Evolutionary conservation across 2,329 filamentous ascomycete species (phyloP).

Genomic region (Biscogniauxia mediterranea): DNA sequence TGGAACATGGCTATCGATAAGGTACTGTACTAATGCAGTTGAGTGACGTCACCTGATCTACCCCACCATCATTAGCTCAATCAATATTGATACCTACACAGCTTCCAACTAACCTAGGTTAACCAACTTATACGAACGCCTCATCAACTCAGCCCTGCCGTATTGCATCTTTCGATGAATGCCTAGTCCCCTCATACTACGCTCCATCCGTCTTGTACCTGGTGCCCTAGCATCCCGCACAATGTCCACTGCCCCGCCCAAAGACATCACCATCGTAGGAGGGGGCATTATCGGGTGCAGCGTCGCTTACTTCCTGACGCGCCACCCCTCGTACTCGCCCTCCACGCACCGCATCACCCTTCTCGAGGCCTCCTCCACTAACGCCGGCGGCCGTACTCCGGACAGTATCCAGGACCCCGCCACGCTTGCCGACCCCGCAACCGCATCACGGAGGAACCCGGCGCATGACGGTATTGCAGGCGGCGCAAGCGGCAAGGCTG

Average conservation of each 20-base stretch:
- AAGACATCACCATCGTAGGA: conserved; percentile 45
- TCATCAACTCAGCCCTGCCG: too few relatives aligned
- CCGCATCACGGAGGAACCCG: conserved; percentile 28
- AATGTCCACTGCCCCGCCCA: conserved; percentile 11
- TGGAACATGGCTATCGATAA: too few relatives aligned
- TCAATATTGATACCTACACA: too few relatives aligned
- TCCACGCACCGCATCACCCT: conserved; percentile 66
- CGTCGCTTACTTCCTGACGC: conserved; percentile 71
- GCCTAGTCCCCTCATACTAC: background rate
- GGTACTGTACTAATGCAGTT: too few relatives aligned
- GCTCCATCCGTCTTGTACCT: background rate
- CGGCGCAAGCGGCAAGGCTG: conserved; percentile 75
- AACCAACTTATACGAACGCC: too few relatives aligned
- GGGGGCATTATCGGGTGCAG: conserved; percentile 76
- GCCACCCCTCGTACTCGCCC: conserved; percentile 66
- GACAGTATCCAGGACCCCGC: conserved; percentile 34
- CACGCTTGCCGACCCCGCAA: conserved; percentile 27
- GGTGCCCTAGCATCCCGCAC: background rate
- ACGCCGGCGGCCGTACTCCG: conserved; percentile 32
- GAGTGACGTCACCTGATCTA: too few relatives aligned
- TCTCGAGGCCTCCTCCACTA: conserved; percentile 62
- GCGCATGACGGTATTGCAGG: conserved; percentile 58
- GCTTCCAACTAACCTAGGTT: too few relatives aligned
- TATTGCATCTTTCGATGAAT: background rate
- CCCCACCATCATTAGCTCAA: too few relatives aligned